Evolutionary conservation across 768 basidiomycete species (phyloP).

Genomic region (Xanthoconium stramineum): DNA sequence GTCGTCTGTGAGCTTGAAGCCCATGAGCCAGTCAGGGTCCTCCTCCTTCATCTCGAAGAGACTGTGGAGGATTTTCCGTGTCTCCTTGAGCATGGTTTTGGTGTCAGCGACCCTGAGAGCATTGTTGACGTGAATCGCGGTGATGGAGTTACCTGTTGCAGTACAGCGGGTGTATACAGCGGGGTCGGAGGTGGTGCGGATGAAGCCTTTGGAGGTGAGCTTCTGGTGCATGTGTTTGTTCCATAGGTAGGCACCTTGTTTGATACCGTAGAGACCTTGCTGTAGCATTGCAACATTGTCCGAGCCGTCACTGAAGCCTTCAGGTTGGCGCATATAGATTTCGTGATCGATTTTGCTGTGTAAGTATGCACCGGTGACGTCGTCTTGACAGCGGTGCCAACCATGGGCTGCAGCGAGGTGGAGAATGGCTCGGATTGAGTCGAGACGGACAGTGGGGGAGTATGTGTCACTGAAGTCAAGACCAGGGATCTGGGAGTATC

Average conservation of each 20-base stretch:
- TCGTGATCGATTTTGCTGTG: slow-evolving; percentile 22
- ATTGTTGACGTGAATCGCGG: background rate
- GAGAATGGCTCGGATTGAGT: slow-evolving; percentile 22
- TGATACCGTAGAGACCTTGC: slow-evolving; percentile 15
- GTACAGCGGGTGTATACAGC: background rate
- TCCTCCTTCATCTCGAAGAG: background rate
- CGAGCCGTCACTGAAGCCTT: slow-evolving; percentile 30
- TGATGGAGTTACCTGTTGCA: background rate
- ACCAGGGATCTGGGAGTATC: background rate
- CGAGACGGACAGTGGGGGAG: slow-evolving; percentile 24
- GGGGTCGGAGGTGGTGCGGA: background rate
- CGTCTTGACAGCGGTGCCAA: slow-evolving; percentile 6
- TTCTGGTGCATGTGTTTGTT: slow-evolving; percentile 24
- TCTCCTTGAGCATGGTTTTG: background rate
- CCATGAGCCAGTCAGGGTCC: background rate
- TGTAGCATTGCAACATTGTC: slow-evolving; percentile 21
- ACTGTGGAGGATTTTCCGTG: background rate
- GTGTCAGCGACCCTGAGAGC: background rate
- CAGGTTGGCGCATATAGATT: slow-evolving; percentile 40
- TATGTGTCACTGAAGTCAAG: slow-evolving; percentile 22
- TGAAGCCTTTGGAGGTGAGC: too few relatives aligned
- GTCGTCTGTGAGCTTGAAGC: background rate
- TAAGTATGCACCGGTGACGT: slow-evolving; percentile 8
- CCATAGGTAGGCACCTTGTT: slow-evolving; percentile 36
- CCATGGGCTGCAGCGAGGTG: slow-evolving; percentile 9